phyloP scores from a whole-genome alignment of 164 flowering plant genomes.

The Euptelea pleiosperma region DNA sequence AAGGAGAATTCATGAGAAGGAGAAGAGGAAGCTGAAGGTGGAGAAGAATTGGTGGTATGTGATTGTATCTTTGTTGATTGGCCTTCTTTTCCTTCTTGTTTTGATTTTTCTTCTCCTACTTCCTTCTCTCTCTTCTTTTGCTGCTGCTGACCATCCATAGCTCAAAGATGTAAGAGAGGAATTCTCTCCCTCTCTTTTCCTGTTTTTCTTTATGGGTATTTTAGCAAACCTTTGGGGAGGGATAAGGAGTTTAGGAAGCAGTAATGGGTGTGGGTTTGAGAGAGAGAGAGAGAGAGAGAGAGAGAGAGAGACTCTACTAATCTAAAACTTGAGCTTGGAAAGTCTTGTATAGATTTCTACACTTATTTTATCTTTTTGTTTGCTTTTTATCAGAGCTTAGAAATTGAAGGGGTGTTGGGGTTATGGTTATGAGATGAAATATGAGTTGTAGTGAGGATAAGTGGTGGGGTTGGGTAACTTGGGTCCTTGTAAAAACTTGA shows the following conservation, averaged over 20 bases:
- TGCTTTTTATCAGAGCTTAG: no score
- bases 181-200: background rate
- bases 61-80: conserved; percentile 17
- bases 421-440: no score
- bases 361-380: no score
- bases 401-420: no score
- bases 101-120: conserved; percentile 5
- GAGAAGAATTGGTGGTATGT: conserved; percentile 7
- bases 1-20: conserved; percentile 94
- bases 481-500: no score
- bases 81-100: conserved; percentile 12
- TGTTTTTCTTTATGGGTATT: background rate
- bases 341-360: conserved; percentile 1
- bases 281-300: conserved; percentile 13
- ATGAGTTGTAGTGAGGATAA: no score
- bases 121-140: conserved; percentile 10
- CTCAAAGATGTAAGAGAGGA: conserved; percentile 14
- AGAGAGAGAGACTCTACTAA: no score
- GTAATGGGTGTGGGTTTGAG: conserved; percentile 23
- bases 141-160: conserved; percentile 32
- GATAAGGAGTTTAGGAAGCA: conserved; percentile 30
- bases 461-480: no score
- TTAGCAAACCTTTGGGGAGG: conserved; percentile 13
- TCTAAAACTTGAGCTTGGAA: conserved; percentile 9
- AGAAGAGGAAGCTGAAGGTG: conserved; percentile 65